A percentile compares a stretch with the other conserved stretches of the same genome.
Evolutionary conservation across 2,329 filamentous ascomycete species (phyloP).

Genomic region (Talaromyces sp.): DNA sequence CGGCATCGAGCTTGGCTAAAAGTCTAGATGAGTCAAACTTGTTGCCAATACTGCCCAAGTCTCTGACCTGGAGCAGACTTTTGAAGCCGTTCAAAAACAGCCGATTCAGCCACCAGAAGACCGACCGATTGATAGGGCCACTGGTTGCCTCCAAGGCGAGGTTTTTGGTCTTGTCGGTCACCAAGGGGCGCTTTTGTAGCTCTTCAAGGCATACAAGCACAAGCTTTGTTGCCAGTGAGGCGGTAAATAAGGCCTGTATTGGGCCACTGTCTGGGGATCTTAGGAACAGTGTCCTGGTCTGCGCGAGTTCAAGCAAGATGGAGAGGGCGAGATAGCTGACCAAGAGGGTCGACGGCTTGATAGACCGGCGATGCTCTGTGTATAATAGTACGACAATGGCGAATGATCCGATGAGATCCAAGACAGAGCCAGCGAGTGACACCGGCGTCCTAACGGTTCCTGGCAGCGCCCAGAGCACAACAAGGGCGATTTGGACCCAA

Average conservation of each 20-base stretch:
- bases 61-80: slow-evolving; percentile 29
- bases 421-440: not conserved
- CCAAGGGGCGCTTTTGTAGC: slow-evolving; percentile 30
- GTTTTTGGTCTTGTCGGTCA: slow-evolving; percentile 24
- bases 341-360: slow-evolving; percentile 28
- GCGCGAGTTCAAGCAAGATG: slow-evolving; percentile 36
- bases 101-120: slow-evolving; percentile 44
- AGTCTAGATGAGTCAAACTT: not conserved
- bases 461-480: not conserved
- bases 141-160: slow-evolving; percentile 44
- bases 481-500: not conserved
- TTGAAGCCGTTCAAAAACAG: slow-evolving; percentile 26
- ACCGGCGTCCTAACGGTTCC: not conserved
- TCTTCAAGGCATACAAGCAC: slow-evolving; percentile 34
- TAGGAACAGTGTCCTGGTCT: slow-evolving; percentile 19
- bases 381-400: slow-evolving; percentile 4
- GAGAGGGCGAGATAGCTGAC: slow-evolving; percentile 11
- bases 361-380: slow-evolving; percentile 23
- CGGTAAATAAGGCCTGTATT: slow-evolving; percentile 13
- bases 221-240: slow-evolving; percentile 30
- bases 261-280: too few relatives aligned
- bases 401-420: not conserved
- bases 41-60: slow-evolving; percentile 33
- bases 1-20: too few relatives aligned
- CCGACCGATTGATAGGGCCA: slow-evolving; percentile 36